These are phyloP conservation scores for Corchorus olitorius DNA, from an alignment of 345 rosid genomes.

Conservation along the genomic window DNA sequence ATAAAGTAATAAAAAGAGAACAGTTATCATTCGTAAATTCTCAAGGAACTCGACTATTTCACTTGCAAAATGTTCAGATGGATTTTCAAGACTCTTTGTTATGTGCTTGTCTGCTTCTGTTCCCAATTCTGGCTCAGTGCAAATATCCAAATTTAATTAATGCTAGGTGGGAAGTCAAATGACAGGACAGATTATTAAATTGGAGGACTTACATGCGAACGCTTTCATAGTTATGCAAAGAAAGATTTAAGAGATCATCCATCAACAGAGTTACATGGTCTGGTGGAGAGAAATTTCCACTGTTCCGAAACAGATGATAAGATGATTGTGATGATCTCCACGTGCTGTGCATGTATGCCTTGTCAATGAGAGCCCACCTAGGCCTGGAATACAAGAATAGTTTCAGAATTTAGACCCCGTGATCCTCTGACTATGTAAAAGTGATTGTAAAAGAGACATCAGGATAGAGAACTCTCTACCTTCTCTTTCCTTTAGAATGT, in stretches of 20 bases:
- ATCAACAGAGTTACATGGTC: constrained; percentile 65
- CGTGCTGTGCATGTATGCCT: constrained; percentile 90
- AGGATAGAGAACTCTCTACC: constrained; percentile 42
- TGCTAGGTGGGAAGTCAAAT: background rate
- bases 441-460: constrained; percentile 17
- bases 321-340: constrained; percentile 98
- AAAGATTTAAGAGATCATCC: constrained; percentile 86
- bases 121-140: background rate
- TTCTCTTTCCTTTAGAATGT: constrained; percentile 88
- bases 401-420: constrained; percentile 18
- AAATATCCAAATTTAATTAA: background rate
- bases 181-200: constrained; percentile 13
- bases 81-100: background rate
- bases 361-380: constrained; percentile 96
- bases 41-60: background rate
- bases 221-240: constrained; percentile 91
- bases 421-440: constrained; percentile 10
- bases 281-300: constrained; percentile 75
- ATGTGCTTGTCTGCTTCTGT: background rate
- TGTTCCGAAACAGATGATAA: constrained; percentile 80
- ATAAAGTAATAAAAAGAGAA: background rate
- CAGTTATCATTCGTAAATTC: background rate
- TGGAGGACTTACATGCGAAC: constrained; percentile 81
- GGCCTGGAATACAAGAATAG: constrained; percentile 61
- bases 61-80: background rate